Evolutionary conservation across 257 asterid species (phyloP), one percentile per base, ranked within the genome.

Genomic region (Apocynum venetum): DNA sequence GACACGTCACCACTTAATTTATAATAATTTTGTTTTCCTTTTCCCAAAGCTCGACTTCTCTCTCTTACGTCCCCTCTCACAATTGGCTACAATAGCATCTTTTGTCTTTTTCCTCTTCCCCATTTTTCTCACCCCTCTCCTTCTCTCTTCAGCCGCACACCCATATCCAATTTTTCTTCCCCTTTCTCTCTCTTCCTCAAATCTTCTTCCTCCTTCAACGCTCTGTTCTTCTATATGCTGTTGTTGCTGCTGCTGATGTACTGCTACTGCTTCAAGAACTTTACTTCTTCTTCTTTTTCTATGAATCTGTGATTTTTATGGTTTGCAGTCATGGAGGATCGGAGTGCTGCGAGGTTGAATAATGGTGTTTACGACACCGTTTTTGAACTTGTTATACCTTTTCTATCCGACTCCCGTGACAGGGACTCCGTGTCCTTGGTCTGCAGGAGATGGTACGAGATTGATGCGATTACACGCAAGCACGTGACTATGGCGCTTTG

Each of bases 401-500:
- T 85, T 84, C 83, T 90, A 66, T 78, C 77, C 76, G 96, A 91
- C 77, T 78, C 98, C 72, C 87, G 90, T n/a, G 96, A 91, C 84
- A 84, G 92, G 57, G 91, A 77, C 52, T 85, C 91, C 31, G 89
- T 85, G 46, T 93, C 98, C 20, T 67, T 87, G 72, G 94, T 86
- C 31, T 90, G 89, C 79, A 83, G 78, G 80, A 79, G 86, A 6
- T 90, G 91, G 93, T 85, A 77, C 88, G 83, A 81, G 79, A 89
- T 90, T 86, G 98, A 93, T 61, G 81, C 87, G 49, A 72, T 91
- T 82, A 91, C 96, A 17, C 89, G 98, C 66, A 89, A 85, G 83
- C 97, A 91, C 85, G 90, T 93, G 14, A 93, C 98, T 3, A 91
- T 93, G 61, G 93, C 98, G 2, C 84, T 89, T 13, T 93, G 98